Evolutionary conservation across 2,329 filamentous ascomycete species (phyloP).

Genomic region (Talaromyces sp.): DNA sequence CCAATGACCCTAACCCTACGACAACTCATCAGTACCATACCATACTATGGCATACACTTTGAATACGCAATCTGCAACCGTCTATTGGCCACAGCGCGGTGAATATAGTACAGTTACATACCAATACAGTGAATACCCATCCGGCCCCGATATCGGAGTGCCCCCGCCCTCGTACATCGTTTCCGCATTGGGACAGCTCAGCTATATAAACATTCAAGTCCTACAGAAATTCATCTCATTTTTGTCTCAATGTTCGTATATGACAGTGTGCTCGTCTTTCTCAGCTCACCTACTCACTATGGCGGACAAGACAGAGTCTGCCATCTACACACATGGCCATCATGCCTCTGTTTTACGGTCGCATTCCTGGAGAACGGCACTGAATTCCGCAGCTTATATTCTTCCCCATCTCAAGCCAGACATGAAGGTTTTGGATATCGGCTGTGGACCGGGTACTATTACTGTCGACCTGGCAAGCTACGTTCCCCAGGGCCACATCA

Average conservation of each 20-base stretch:
- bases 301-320: constrained; percentile 14
- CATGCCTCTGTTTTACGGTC: constrained; percentile 37
- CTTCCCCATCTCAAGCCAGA: constrained; percentile 37
- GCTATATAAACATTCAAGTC: background rate
- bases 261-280: background rate
- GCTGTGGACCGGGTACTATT: constrained; percentile 48
- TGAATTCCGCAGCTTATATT: constrained; percentile 42
- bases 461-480: constrained; percentile 42
- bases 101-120: background rate
- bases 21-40: background rate
- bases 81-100: background rate
- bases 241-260: background rate
- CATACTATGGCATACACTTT: too few relatives aligned
- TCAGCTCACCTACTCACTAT: background rate
- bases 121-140: background rate
- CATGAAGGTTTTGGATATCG: constrained; percentile 46
- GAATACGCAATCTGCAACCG: background rate
- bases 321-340: constrained; percentile 42
- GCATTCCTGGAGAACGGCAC: constrained; percentile 37
- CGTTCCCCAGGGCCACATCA: constrained; percentile 39
- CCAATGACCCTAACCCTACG: background rate
- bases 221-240: background rate
- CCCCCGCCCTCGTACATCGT: background rate
- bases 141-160: background rate
- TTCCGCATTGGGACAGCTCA: background rate